These are phyloP conservation scores for Diplodia sapinea DNA, from an alignment of 2,329 filamentous ascomycete species.

Conservation along the genomic window DNA sequence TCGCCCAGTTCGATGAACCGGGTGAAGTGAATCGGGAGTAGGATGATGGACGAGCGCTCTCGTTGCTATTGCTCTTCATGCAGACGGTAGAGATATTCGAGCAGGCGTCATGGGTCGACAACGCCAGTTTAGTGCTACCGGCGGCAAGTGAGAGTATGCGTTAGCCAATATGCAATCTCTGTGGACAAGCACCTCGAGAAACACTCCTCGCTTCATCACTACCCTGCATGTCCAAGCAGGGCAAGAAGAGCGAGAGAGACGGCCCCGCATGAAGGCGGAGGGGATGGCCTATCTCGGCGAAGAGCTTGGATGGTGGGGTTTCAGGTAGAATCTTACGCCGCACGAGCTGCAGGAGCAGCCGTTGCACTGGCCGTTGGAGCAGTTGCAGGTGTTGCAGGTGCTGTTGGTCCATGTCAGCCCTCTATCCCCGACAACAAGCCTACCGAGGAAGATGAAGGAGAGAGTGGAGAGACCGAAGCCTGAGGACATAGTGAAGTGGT, in stretches of 20 bases:
- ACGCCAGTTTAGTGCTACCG: conserved; percentile 23
- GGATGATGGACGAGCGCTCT: neutral
- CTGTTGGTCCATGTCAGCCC: conserved; percentile 25
- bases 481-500: neutral
- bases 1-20: neutral
- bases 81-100: conserved; percentile 1
- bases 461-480: neutral
- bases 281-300: conserved; percentile 4
- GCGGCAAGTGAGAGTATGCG: neutral
- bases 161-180: neutral
- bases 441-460: neutral
- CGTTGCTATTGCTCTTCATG: neutral
- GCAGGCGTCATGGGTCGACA: conserved; percentile 2
- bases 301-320: conserved; percentile 2
- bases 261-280: neutral
- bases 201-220: neutral
- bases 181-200: neutral
- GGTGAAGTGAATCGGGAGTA: neutral
- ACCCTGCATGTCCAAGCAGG: neutral
- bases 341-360: conserved; percentile 43
- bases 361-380: conserved; percentile 42
- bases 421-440: neutral
- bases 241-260: neutral
- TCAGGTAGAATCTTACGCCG: conserved; percentile 33
- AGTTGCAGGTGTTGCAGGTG: conserved; percentile 41